Evolutionary conservation across 2,329 filamentous ascomycete genomes (phyloP), one percentile per base, ranked within the genome.

Genomic region (Colletotrichum godetiae): DNA sequence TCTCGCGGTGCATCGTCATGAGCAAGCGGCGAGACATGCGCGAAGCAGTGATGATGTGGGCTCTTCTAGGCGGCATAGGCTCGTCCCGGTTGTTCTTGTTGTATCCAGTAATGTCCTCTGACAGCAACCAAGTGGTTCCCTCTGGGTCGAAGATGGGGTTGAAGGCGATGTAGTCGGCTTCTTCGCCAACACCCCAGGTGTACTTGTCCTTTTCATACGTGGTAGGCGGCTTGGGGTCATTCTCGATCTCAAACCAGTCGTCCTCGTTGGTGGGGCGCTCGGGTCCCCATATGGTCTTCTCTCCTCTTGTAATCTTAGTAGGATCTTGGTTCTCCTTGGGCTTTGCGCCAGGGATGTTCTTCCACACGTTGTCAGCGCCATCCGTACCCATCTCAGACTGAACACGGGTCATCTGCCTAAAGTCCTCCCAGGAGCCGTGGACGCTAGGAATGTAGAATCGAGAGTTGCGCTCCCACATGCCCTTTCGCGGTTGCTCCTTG

Each of bases 121-220:
- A 88, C 6, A 96, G 91, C 22, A 92, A 85, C 96, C 96, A 98
- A 0, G 91, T 94, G 0, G 95, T 98, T 73, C 93, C 91, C 49
- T 94, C 92, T 0, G 96, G 95, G 79, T 98, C 93, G 83, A 96
- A 98, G 75, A 98, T 91, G 11, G 96, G 96, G 79, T 95, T 97
- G 74, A 98, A 91, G 0, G 95, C 94, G 79, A 98, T 96, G 76
- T 97, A 90, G 81, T 98, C 96, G 12, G 96, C 95, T 72, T 97
- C 93, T 82, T 98, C 96, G 67, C 90, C 94, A 0, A 97, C 93
- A 37, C 96, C 96, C 95, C 96, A 98, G 63, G 88, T 82, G 80
- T 95, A 95, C 76, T 92, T 90, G 79, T 98, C 95, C 74, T 93
- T 92, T 63, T 96, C 94, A 77, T 94, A 92, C 1, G 86, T 86